These are phyloP conservation scores for Eucalyptus fibrosa DNA, from an alignment of 345 rosid genomes.

Conservation along the genomic window DNA sequence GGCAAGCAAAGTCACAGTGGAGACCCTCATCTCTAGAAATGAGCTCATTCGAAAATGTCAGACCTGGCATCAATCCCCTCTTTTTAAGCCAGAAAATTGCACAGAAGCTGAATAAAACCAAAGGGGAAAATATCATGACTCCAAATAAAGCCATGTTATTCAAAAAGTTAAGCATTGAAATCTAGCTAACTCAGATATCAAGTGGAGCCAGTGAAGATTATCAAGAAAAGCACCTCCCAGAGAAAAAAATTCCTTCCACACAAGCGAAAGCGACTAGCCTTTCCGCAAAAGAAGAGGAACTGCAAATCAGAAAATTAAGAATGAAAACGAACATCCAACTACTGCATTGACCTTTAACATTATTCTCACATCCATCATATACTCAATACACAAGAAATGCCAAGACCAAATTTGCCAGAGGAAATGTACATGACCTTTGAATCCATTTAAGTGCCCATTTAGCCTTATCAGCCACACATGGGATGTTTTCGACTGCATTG, in stretches of 20 bases:
- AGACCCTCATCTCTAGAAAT: constrained; percentile 93
- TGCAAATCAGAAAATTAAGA: constrained; percentile 2
- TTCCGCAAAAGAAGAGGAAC: constrained; percentile 67
- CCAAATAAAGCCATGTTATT: neutral
- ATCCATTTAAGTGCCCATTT: constrained; percentile 89
- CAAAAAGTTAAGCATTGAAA: neutral
- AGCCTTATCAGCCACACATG: constrained; percentile 70
- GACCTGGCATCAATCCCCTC: constrained; percentile 95
- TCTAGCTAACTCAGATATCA: neutral
- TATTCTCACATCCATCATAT: neutral
- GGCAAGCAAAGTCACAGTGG: constrained; percentile 95
- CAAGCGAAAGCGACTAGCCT: constrained; percentile 88
- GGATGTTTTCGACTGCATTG: constrained; percentile 74
- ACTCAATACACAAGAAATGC: neutral
- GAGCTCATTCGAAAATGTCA: constrained; percentile 89
- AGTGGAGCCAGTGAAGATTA: neutral
- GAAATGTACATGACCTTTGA: constrained; percentile 23
- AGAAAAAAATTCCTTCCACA: constrained; percentile 86
- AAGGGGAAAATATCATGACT: neutral
- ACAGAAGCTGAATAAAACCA: constrained; percentile 55
- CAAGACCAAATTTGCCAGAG: neutral
- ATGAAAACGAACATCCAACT: neutral
- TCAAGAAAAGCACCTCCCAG: constrained; percentile 55
- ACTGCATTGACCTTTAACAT: neutral
- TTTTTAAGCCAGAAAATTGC: constrained; percentile 95